Base-by-base conservation (phyloP, 352 stramenopile species). In the Globisporangium okanoganense region DNA sequence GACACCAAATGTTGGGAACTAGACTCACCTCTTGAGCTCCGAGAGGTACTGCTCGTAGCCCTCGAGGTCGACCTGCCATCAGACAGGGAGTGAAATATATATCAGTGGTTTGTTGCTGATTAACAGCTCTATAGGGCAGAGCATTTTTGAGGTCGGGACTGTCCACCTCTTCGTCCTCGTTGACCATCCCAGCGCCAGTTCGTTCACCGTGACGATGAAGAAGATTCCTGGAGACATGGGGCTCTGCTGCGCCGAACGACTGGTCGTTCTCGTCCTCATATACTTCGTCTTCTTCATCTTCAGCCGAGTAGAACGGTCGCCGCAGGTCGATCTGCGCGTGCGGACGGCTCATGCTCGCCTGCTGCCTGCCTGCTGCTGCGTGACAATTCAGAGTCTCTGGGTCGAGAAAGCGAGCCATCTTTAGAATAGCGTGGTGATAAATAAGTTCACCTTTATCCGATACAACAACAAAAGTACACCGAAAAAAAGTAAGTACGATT, bases 1-100 rank as follows among this genome's bases (percentile, higher is more conserved):
- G n/a, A n/a, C n/a, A n/a, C n/a, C n/a, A n/a, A n/a, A n/a, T n/a
- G n/a, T n/a, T n/a, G n/a, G n/a, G n/a, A n/a, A n/a, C n/a, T n/a
- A n/a, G n/a, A 25, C 57, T 56, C 49, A 87, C 79, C 66, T 70
- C 70, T 75, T 73, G 31, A 87, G 73, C 10, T 78, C 73, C 14
- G 70, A 58, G 13, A 84, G 67, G 52, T 87, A 89, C 16, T 75
- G 71, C 54, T 89, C 79, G 29, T 87, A 87, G 47, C 69, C 70
- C 36, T 89, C 79, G 27, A 89, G 68, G 40, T 89, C 71, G 40
- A 89, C 71, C 79, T 89, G 47, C 20, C 27, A 0, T 22, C 18
- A 41, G 36, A 18, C 13, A 44, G 13, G 8, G 6, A 44, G 2
- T 5, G 38, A 44, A 2, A 20, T 44, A 44, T 5, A 20, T 5